Evolutionary conservation across 371 early-diverging fungal species (phyloP).

Genomic region (Mucor sp.): DNA sequence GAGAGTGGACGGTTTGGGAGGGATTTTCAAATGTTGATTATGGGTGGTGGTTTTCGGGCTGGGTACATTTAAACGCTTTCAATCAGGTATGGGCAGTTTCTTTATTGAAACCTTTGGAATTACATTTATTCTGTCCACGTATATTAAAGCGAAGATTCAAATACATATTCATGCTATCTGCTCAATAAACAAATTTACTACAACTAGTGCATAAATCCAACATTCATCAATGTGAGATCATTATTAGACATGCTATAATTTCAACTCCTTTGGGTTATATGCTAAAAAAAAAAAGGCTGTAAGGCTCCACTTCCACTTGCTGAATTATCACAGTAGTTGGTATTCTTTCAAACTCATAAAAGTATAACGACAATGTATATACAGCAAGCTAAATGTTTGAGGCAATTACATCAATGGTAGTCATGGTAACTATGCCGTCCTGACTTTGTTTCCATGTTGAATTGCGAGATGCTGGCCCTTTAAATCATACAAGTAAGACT

Average conservation of each 20-base stretch:
- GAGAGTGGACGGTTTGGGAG: not conserved
- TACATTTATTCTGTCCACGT: constrained; percentile 50
- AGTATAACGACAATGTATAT: not conserved
- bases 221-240: not conserved
- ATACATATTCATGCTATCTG: not conserved
- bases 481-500: not conserved
- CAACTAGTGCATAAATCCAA: not conserved
- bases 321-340: not conserved
- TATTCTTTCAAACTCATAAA: not conserved
- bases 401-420: not conserved
- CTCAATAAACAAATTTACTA: not conserved
- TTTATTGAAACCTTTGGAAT: constrained; percentile 24
- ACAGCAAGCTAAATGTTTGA: not conserved
- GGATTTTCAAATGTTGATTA: not conserved
- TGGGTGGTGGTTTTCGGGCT: not conserved
- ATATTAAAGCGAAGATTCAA: constrained; percentile 44
- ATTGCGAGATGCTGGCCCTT: not conserved
- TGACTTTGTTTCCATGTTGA: not conserved
- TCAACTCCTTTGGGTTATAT: not conserved
- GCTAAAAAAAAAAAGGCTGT: not conserved
- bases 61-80: constrained; percentile 34
- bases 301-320: not conserved
- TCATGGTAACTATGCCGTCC: not conserved
- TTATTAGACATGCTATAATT: not conserved
- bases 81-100: constrained; percentile 49